Evolutionary conservation across 306 rosid species (phyloP).

Genomic region (Fagus sylvatica): DNA sequence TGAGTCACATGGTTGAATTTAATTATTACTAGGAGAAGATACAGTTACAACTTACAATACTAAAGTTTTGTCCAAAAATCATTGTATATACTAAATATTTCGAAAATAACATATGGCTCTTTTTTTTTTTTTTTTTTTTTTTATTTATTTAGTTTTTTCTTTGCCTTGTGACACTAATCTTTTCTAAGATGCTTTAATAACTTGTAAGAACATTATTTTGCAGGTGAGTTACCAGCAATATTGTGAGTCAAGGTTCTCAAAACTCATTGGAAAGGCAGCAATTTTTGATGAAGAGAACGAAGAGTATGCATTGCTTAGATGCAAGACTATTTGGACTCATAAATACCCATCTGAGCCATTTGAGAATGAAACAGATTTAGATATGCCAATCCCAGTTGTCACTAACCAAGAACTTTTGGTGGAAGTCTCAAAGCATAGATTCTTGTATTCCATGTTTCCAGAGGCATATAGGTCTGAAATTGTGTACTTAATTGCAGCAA

Average conservation of each 20-base stretch:
- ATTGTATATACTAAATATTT: background rate
- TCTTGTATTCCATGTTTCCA: slow-evolving; percentile 44
- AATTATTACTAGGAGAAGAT: no score
- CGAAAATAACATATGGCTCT: background rate
- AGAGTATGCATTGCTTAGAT: slow-evolving; percentile 73
- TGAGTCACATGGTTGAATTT: no score
- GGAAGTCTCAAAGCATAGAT: slow-evolving; percentile 50
- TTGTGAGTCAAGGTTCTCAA: slow-evolving; percentile 66
- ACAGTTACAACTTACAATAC: no score
- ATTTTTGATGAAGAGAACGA: slow-evolving; percentile 82
- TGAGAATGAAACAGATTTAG: slow-evolving; percentile 61
- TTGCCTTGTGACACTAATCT: no score
- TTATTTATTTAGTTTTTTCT: background rate
- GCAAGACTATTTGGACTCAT: slow-evolving; percentile 62
- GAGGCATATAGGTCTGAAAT: slow-evolving; percentile 74
- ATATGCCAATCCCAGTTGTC: slow-evolving; percentile 17
- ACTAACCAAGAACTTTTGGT: slow-evolving; percentile 35
- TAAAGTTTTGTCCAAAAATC: no score
- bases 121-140: background rate
- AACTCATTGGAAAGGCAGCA: slow-evolving; percentile 61
- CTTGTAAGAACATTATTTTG: background rate
- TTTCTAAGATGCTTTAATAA: no score
- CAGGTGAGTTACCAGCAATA: slow-evolving; percentile 66
- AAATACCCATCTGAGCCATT: slow-evolving; percentile 71
- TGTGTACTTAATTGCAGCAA: slow-evolving; percentile 70